Evolutionary conservation across 2,329 filamentous ascomycete genomes (phyloP).

Genomic region (Arthrobotrys pseudoclavata): DNA sequence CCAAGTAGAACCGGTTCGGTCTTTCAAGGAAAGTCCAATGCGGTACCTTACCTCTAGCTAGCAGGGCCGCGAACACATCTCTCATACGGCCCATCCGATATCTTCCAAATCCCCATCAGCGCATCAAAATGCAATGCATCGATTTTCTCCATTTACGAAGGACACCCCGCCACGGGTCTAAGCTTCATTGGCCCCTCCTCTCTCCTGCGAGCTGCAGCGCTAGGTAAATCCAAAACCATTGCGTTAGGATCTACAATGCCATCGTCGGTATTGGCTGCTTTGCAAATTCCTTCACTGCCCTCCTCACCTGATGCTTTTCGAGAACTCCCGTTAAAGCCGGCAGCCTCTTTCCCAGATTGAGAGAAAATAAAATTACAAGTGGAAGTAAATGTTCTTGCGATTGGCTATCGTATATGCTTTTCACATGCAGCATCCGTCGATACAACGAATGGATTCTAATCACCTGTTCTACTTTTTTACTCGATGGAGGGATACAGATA

Average conservation of each 20-base stretch:
- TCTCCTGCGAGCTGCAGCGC: not conserved
- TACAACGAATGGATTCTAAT: not conserved
- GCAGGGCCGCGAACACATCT: no score
- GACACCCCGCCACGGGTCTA: slow-evolving; percentile 45
- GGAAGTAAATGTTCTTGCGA: not conserved
- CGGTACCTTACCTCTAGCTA: no score
- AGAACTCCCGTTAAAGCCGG: not conserved
- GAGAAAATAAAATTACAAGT: not conserved
- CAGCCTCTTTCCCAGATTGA: not conserved
- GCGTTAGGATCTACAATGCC: slow-evolving; percentile 20
- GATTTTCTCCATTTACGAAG: not conserved
- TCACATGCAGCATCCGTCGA: not conserved
- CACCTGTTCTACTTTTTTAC: not conserved
- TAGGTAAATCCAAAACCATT: not conserved
- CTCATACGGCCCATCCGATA: no score
- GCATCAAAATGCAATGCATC: not conserved
- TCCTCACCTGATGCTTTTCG: slow-evolving; percentile 6
- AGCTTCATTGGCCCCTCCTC: slow-evolving; percentile 39
- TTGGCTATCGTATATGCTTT: not conserved
- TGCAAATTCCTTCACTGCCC: not conserved
- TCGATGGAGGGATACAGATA: not conserved
- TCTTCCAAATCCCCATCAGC: no score
- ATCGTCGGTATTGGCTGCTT: slow-evolving; percentile 3
- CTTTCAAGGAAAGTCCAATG: no score
- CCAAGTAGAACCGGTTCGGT: not conserved